Evolutionary conservation across 2,329 filamentous ascomycete genomes (phyloP), one percentile per base, ranked within the genome.

Genomic region (Thelonectria rubi): DNA sequence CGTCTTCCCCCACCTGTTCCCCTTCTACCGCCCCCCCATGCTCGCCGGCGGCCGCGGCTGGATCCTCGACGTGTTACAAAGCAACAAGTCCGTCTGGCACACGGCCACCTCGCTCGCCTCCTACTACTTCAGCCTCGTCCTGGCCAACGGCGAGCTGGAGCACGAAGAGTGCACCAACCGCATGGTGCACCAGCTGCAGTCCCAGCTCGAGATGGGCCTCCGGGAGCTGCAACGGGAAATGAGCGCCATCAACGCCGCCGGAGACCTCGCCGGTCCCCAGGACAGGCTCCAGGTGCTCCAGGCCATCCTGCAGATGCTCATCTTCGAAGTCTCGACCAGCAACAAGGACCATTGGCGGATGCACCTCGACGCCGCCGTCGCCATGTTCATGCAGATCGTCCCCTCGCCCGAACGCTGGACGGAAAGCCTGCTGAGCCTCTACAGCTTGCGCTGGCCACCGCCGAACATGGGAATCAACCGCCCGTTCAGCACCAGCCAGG

Each of bases 1-100:
- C 64, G 79, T 88, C 18, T 83, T 89, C 63, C 86, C 87, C 2
- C 85, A 88, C 65, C 75, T 89, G 1, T 89, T 86, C 69, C 88
- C 88, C 2, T 86, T 88, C 70, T 89, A 89, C 73, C 81, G 81
- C 3, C 87, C 87, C 1, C 78, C 79, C 2, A 70, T 87, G 6
- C 77, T 85, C 3, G 78, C 84, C 58, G 83, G 85, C n/a, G 87
- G 86, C 14, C 81, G 84, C 50, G 81, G 83, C 24, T 90, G 87
- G 87, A 77, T 89, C 26, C 75, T 89, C 37, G 81, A 84, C 30
- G 76, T 86, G 43, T 77, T 89, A 10, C 79, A 84, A 57, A 82
- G 80, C 61, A 88, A 86, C 73, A 84, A 82, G 63, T 79, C 84
- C 1, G 78, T 88, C 18, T 87, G 84, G 72, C 84, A 88, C 71